Base-by-base conservation (phyloP, 371 early-diverging fungal genomes). In the Blakeslea trispora region DNA sequence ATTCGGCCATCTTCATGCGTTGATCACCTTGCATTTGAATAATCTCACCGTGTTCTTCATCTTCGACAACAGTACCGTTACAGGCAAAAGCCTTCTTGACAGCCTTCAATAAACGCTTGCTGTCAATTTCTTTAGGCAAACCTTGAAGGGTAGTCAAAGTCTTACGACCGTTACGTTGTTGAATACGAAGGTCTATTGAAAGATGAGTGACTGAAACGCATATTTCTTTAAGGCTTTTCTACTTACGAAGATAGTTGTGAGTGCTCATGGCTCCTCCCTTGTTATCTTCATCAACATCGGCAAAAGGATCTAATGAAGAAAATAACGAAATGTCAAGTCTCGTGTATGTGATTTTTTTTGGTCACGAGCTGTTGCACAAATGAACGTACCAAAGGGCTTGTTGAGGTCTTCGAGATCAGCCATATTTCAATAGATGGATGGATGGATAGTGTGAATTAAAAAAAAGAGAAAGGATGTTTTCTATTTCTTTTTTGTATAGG, bases 1-100 rank as follows among this genome's bases (percentile, higher is more conserved):
- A 94, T 63, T 82, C 75, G 53, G 72, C 75, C 54, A 95, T 84
- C 72, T 93, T 93, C 46, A 71, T 46, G 52, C 97, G 89, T 70
- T 98, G 97, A 79, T 97, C 97, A 57, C 98, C 98, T 60, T 91
- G 91, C 55, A 98, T 86, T 82, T 97, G 97, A 69, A 98, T 91
- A 56, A 95, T 87, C 62, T 92, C 81, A 35, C 96, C 95, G 53
- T 86, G 75, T 64, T 92, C 92, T 68, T 92, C 89, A 80, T 97
- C 96, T 57, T 90, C 84, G 45, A 95, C 90, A 48, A 97, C 81
- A 22, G 87, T 94, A 40, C 98, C 98, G 82, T 94, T 96, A 83
- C 96, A 97, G 41, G 94, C 95, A 69, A 96, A 95, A 28, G 88
- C 87, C 77, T 94, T 95, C 82, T 96, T 98, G 66, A 98, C 92